Percentiles rank a stretch among this genome's conserved stretches.
phyloP scores from a whole-genome alignment of 2,329 filamentous ascomycete genomes.

The Teratosphaeria destructans region DNA sequence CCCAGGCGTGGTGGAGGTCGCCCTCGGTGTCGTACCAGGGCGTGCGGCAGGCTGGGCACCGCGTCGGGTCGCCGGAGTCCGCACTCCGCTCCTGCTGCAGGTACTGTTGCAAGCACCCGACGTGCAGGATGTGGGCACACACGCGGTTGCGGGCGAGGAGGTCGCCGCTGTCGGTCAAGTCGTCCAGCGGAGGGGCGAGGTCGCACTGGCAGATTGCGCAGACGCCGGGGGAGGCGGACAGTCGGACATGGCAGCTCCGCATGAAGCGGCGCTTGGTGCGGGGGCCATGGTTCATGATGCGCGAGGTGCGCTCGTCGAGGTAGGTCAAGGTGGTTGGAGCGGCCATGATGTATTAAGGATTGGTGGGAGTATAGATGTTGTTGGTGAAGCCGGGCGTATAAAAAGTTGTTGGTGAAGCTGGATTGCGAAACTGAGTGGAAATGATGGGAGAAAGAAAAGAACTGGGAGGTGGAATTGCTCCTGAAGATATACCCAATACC shows the following conservation, averaged over 20 bases:
- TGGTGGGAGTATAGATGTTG: no score
- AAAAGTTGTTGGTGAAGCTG: no score
- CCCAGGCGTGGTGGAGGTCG: background rate
- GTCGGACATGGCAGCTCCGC: background rate
- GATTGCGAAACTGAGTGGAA: no score
- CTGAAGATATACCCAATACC: no score
- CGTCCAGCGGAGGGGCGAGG: background rate
- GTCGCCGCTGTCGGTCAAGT: background rate
- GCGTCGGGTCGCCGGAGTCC: background rate
- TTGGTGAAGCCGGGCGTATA: no score
- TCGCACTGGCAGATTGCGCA: background rate
- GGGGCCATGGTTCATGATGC: background rate
- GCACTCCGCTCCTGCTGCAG: background rate
- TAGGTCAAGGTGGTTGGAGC: background rate
- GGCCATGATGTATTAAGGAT: no score
- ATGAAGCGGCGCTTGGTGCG: background rate
- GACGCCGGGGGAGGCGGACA: background rate
- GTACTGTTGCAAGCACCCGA: background rate
- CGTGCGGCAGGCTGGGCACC: background rate
- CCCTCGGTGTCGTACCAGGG: background rate
- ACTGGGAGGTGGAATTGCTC: no score
- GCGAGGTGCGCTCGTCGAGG: background rate
- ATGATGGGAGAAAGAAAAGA: no score
- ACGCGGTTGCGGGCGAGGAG: background rate
- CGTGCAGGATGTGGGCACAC: background rate